phyloP scores from a whole-genome alignment of 2,329 filamentous ascomycete genomes.

The Fusarium sp. region DNA sequence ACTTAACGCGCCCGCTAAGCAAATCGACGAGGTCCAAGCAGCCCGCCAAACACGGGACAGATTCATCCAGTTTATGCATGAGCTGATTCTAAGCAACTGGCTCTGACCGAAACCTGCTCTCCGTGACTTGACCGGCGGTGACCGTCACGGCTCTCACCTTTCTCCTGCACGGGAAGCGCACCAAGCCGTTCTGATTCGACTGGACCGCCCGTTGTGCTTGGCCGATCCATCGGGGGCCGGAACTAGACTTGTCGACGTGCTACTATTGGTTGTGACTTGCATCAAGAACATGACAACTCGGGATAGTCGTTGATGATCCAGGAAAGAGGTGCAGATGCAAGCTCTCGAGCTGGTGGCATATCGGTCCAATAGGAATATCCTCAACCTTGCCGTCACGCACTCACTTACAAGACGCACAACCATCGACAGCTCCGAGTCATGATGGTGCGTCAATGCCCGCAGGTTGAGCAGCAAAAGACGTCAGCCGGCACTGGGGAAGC shows the following conservation, averaged over 20 bases:
- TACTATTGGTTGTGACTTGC: conserved; percentile 20
- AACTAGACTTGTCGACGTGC: conserved; percentile 19
- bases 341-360: conserved; percentile 22
- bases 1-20: conserved; percentile 7
- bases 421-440: conserved; percentile 39
- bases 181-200: conserved; percentile 33
- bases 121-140: conserved; percentile 38
- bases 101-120: conserved; percentile 40
- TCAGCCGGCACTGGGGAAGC: conserved; percentile 38
- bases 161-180: conserved; percentile 29
- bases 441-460: conserved; percentile 30
- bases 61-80: conserved; percentile 45
- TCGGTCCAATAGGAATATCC: conserved; percentile 41
- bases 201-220: conserved; percentile 23
- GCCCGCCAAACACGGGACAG: conserved; percentile 22
- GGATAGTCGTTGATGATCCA: conserved; percentile 32
- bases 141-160: conserved; percentile 28
- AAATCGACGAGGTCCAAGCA: conserved; percentile 22
- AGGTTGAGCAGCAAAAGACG: conserved; percentile 25
- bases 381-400: conserved; percentile 34
- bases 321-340: conserved; percentile 27
- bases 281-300: conserved; percentile 33
- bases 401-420: conserved; percentile 28
- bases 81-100: conserved; percentile 37
- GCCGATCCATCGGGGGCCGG: conserved; percentile 28